These are phyloP conservation scores for Lyophyllum decastes DNA, from an alignment of 768 basidiomycete genomes.

Conservation along the genomic window DNA sequence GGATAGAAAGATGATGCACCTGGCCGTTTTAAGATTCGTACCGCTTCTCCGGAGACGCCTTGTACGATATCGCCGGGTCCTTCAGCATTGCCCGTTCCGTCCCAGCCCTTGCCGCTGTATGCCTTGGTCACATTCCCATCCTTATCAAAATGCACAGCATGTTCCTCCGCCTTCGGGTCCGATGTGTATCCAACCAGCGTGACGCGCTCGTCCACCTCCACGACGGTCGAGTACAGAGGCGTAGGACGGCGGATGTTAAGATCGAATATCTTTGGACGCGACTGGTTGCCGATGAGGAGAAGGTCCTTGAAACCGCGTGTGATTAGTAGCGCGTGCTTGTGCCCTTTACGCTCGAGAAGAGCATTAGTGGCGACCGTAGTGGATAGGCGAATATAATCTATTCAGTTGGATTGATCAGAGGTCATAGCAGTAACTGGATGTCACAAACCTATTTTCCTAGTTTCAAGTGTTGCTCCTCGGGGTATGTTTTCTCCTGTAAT, in stretches of 20 bases:
- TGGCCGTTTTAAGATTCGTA: slow-evolving; percentile 76
- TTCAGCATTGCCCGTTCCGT: slow-evolving; percentile 67
- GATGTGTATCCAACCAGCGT: slow-evolving; percentile 93
- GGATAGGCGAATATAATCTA: slow-evolving; percentile 89
- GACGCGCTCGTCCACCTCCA: slow-evolving; percentile 88
- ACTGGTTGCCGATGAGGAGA: slow-evolving; percentile 91
- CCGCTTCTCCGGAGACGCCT: slow-evolving; percentile 89
- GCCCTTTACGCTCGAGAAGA: slow-evolving; percentile 91
- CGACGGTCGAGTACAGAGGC: slow-evolving; percentile 75
- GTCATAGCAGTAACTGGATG: not conserved
- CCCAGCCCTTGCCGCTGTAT: slow-evolving; percentile 80
- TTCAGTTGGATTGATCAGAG: not conserved
- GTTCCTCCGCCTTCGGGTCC: slow-evolving; percentile 77
- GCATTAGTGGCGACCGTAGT: slow-evolving; percentile 98
- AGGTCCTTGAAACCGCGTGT: slow-evolving; percentile 92
- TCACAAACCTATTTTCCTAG: slow-evolving; percentile 75
- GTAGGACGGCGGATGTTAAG: slow-evolving; percentile 80
- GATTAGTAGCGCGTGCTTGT: slow-evolving; percentile 87
- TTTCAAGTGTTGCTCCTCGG: slow-evolving; percentile 66
- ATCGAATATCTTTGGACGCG: slow-evolving; percentile 93
- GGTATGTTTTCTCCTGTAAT: slow-evolving; percentile 70
- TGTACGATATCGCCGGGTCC: slow-evolving; percentile 79
- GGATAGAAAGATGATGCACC: slow-evolving; percentile 36
- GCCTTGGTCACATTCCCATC: slow-evolving; percentile 64
- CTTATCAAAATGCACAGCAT: slow-evolving; percentile 77